Conservation (phyloP, 2,329 filamentous ascomycete species). For the Talaromyces verruculosus region DNA sequence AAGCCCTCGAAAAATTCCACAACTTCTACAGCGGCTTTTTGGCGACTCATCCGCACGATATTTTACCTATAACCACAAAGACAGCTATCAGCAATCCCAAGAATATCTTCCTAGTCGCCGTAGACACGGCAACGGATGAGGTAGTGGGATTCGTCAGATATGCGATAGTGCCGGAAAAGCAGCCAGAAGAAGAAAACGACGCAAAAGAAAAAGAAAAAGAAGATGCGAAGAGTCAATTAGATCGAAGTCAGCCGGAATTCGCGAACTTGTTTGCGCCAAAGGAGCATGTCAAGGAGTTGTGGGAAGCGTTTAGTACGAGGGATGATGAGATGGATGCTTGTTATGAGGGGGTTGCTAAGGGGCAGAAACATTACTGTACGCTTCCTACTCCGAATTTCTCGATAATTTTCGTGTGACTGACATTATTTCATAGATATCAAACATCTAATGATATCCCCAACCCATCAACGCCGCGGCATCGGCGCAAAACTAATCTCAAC, state of each 20-base stretch:
- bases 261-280: background rate
- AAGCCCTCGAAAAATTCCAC: constrained; percentile 13
- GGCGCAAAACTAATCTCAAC: constrained; percentile 8
- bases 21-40: constrained; percentile 13
- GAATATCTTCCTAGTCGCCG: constrained; percentile 13
- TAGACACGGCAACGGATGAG: constrained; percentile 1
- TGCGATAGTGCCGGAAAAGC: background rate
- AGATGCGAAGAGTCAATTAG: background rate
- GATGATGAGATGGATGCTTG: constrained; percentile 19
- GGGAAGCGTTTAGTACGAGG: constrained; percentile 7
- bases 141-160: constrained; percentile 16
- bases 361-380: constrained; percentile 10
- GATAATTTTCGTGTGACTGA: background rate
- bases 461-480: constrained; percentile 18
- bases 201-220: background rate
- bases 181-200: background rate
- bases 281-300: constrained; percentile 7
- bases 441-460: constrained; percentile 16
- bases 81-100: background rate
- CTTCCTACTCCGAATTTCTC: background rate
- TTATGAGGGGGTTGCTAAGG: constrained; percentile 6
- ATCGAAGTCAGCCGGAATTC: background rate
- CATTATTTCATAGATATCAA: background rate
- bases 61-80: constrained; percentile 6
- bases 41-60: background rate